phyloP scores from a whole-genome alignment of 371 early-diverging fungal species.

The Mortierella sp. region DNA sequence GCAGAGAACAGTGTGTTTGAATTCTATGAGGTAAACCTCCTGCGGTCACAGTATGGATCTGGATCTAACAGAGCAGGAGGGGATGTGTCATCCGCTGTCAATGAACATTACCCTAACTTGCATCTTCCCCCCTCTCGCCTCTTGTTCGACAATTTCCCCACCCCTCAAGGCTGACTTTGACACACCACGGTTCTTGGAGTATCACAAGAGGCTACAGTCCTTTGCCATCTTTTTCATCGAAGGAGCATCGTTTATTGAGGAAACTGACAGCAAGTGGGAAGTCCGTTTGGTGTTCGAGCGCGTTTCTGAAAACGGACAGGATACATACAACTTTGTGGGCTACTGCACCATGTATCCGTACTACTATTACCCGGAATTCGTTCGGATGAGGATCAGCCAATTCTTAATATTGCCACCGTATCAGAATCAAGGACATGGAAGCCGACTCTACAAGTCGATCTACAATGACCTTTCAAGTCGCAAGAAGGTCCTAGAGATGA shows the following conservation, averaged over 20 bases:
- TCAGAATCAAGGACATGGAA: constrained; percentile 87
- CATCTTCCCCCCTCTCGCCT: too few relatives aligned
- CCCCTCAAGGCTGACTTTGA: constrained; percentile 71
- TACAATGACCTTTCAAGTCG: constrained; percentile 66
- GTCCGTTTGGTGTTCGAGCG: constrained; percentile 67
- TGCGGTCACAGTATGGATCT: too few relatives aligned
- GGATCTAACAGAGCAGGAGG: not conserved
- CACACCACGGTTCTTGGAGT: constrained; percentile 73
- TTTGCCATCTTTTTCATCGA: constrained; percentile 90
- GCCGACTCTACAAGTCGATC: constrained; percentile 74
- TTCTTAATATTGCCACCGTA: constrained; percentile 90
- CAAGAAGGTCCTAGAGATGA: constrained; percentile 70
- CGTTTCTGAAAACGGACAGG: constrained; percentile 33
- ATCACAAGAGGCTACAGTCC: constrained; percentile 80
- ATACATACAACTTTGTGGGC: constrained; percentile 80
- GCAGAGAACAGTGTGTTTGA: constrained; percentile 67
- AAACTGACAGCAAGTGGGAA: constrained; percentile 87
- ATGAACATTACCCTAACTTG: constrained; percentile 4
- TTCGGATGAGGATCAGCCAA: constrained; percentile 88
- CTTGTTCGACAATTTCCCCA: too few relatives aligned
- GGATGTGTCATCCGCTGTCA: too few relatives aligned
- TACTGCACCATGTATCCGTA: constrained; percentile 85
- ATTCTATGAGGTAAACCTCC: constrained; percentile 75
- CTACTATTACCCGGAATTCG: constrained; percentile 82
- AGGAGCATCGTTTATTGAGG: constrained; percentile 89